These are phyloP conservation scores for Ilyonectria robusta DNA, from an alignment of 2,329 filamentous ascomycete species.

Conservation along the genomic window DNA sequence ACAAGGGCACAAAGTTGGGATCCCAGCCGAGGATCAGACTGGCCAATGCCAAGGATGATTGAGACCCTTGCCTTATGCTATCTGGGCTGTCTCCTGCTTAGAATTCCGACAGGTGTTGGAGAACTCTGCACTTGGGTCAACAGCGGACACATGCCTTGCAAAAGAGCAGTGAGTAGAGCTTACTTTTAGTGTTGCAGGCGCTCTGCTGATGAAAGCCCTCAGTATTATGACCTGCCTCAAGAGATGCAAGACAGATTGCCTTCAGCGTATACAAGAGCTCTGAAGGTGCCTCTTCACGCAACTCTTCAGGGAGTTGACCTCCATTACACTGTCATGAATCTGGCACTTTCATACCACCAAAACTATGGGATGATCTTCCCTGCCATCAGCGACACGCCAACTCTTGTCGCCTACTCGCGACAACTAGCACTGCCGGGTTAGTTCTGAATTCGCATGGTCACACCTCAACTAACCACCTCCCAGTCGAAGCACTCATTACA, in stretches of 20 bases:
- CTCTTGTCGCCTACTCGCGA: constrained; percentile 79
- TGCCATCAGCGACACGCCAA: constrained; percentile 76
- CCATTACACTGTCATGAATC: constrained; percentile 73
- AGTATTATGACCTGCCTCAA: constrained; percentile 72
- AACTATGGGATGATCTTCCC: constrained; percentile 82
- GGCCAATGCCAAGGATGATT: constrained; percentile 75
- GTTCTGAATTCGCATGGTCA: constrained; percentile 39
- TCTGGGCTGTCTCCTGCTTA: constrained; percentile 80
- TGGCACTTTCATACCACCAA: constrained; percentile 74
- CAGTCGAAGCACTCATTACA: constrained; percentile 67
- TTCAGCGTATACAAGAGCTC: constrained; percentile 68
- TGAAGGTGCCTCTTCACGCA: constrained; percentile 65
- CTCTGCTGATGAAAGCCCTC: constrained; percentile 10
- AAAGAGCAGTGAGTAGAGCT: constrained; percentile 70
- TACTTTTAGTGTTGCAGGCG: not conserved
- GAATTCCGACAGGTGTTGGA: constrained; percentile 81
- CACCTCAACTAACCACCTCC: constrained; percentile 45
- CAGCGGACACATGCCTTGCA: constrained; percentile 78
- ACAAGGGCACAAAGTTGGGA: constrained; percentile 60
- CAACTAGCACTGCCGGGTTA: constrained; percentile 82
- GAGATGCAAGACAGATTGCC: constrained; percentile 78
- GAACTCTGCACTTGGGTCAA: constrained; percentile 80
- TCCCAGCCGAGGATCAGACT: constrained; percentile 60
- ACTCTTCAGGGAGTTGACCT: constrained; percentile 69
- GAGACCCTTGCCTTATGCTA: constrained; percentile 87